Evolutionary conservation across 352 stramenopile genomes (phyloP).

Genomic region (Pythium apleroticum): DNA sequence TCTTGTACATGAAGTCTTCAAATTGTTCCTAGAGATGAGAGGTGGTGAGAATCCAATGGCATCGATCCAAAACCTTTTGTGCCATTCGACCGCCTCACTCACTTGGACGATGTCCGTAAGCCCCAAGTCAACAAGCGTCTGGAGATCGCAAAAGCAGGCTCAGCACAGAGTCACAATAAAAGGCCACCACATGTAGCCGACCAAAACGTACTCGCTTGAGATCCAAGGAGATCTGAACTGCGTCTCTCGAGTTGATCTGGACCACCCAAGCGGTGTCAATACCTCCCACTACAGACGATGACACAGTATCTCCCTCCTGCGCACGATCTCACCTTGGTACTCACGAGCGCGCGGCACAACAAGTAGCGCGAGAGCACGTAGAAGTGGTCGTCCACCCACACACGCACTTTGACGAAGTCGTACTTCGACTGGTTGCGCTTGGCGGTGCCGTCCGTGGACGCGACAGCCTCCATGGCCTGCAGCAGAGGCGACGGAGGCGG

Average conservation of each 20-base stretch:
- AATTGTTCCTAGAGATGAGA: conserved; percentile 66
- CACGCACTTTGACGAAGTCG: conserved; percentile 89
- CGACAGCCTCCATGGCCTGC: conserved; percentile 36
- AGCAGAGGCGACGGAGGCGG: conserved; percentile 35
- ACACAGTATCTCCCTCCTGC: too few relatives aligned
- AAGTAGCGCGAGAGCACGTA: conserved; percentile 89
- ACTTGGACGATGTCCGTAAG: conserved; percentile 85
- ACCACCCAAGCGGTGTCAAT: neutral
- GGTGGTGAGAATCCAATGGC: neutral
- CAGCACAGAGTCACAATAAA: neutral
- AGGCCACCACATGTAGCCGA: neutral
- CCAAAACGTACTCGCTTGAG: conserved; percentile 67
- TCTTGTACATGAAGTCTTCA: conserved; percentile 91
- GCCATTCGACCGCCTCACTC: neutral
- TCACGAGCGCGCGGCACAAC: conserved; percentile 80
- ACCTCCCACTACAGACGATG: neutral
- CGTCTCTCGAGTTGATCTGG: conserved; percentile 82
- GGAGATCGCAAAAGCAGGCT: conserved; percentile 10
- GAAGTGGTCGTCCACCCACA: conserved; percentile 89
- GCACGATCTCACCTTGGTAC: conserved; percentile 54
- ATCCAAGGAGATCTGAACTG: conserved; percentile 87
- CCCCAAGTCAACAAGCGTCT: conserved; percentile 86
- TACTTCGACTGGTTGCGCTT: conserved; percentile 90
- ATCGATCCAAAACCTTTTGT: neutral
- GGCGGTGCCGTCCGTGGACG: conserved; percentile 43